phyloP scores from a whole-genome alignment of 1,139 yeast genomes.

The Pichia sp. region DNA sequence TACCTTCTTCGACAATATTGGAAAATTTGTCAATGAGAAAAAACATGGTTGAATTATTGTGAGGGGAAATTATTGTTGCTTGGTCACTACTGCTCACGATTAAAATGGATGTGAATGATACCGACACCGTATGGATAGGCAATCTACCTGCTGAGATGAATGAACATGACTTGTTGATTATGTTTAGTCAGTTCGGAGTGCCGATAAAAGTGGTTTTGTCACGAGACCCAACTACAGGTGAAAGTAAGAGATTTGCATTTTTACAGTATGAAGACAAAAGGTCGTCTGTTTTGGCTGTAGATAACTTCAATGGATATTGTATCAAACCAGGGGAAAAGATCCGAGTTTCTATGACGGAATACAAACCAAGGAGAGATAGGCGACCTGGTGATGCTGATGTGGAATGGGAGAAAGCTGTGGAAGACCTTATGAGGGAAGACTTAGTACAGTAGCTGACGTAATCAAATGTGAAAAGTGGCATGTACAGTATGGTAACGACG shows the following conservation, averaged over 20 bases:
- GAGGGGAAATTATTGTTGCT: not conserved
- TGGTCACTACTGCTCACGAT: not conserved
- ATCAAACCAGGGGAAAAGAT: slow-evolving; percentile 2
- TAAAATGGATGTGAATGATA: not conserved
- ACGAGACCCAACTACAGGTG: slow-evolving; percentile 62
- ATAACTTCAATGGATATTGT: slow-evolving; percentile 63
- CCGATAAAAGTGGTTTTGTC: slow-evolving; percentile 72
- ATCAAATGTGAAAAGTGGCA: too few species aligned
- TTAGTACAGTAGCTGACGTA: slow-evolving; percentile 1
- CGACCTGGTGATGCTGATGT: not conserved
- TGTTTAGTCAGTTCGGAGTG: slow-evolving; percentile 86
- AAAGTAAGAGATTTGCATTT: slow-evolving; percentile 72
- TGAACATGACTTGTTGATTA: slow-evolving; percentile 66
- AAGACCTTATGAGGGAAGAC: slow-evolving; percentile 5
- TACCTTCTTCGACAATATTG: too few species aligned
- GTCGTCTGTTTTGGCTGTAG: slow-evolving; percentile 80
- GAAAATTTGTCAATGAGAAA: too few species aligned
- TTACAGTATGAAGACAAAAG: slow-evolving; percentile 76
- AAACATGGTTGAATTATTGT: too few species aligned
- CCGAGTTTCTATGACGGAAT: slow-evolving; percentile 6
- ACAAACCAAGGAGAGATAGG: not conserved
- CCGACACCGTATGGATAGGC: slow-evolving; percentile 36
- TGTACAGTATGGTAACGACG: too few species aligned
- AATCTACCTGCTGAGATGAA: slow-evolving; percentile 57
- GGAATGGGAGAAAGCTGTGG: slow-evolving; percentile 6